Percentiles rank a stretch among this genome's conserved stretches.
Conservation (phyloP, 2,329 filamentous ascomycete species). For the Didymellaceae sp. region DNA sequence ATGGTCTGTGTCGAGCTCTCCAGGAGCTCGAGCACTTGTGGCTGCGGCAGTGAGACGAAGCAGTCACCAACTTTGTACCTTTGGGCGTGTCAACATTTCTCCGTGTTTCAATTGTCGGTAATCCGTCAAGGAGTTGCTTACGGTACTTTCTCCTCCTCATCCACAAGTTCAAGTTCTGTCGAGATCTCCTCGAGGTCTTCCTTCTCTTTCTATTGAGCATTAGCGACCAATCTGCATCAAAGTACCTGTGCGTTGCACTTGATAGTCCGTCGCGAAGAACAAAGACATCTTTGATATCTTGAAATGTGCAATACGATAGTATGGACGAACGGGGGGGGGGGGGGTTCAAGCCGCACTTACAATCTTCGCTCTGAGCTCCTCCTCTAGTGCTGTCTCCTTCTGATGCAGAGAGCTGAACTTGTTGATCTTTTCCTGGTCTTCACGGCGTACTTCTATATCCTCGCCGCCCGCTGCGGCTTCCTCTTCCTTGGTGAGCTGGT, state of each 20-base stretch:
- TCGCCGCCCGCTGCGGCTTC: constrained; percentile 68
- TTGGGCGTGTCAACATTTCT: constrained; percentile 8
- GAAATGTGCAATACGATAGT: neutral
- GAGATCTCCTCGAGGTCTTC: constrained; percentile 95
- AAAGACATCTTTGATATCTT: no score
- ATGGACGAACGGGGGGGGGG: neutral
- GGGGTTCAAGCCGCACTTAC: constrained; percentile 59
- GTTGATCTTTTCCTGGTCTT: constrained; percentile 99
- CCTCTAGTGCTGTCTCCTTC: constrained; percentile 77
- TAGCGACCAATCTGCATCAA: neutral
- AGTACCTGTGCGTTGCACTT: neutral
- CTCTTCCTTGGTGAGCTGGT: constrained; percentile 89
- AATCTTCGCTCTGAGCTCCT: constrained; percentile 79
- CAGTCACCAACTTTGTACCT: constrained; percentile 98
- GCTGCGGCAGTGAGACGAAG: constrained; percentile 84
- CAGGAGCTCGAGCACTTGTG: constrained; percentile 87
- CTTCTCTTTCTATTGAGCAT: constrained; percentile 81
- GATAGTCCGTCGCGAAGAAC: neutral
- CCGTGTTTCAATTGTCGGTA: no score
- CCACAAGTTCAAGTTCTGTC: constrained; percentile 88
- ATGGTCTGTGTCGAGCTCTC: constrained; percentile 72
- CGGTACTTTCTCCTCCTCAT: constrained; percentile 94
- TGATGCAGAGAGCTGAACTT: constrained; percentile 94
- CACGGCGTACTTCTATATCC: constrained; percentile 91
- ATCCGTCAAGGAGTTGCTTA: constrained; percentile 55